Percentiles rank a stretch among this genome's conserved stretches.
phyloP scores from a whole-genome alignment of 2,329 filamentous ascomycete genomes.

The Myriosclerotinia scirpicola region DNA sequence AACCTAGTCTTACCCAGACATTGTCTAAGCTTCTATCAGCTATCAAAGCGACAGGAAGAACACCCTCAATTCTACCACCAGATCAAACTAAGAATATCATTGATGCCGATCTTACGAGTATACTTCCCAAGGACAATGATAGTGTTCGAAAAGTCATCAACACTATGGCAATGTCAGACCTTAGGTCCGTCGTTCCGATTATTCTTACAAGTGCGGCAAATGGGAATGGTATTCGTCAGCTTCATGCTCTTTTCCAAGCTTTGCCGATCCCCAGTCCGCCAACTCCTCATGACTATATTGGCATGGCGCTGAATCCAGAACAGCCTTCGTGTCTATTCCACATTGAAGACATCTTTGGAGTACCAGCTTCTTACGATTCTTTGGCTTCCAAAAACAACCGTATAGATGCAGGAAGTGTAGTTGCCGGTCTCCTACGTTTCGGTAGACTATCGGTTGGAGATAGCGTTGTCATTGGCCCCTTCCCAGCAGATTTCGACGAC shows the following conservation, averaged over 20 bases:
- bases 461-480: slow-evolving; percentile 76
- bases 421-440: slow-evolving; percentile 81
- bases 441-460: slow-evolving; percentile 78
- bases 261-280: slow-evolving; percentile 67
- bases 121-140: slow-evolving; percentile 56
- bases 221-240: slow-evolving; percentile 74
- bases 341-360: slow-evolving; percentile 84
- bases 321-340: slow-evolving; percentile 73
- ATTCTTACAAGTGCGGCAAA: slow-evolving; percentile 84
- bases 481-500: slow-evolving; percentile 57
- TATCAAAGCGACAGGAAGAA: slow-evolving; percentile 73
- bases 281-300: slow-evolving; percentile 55
- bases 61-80: slow-evolving; percentile 69
- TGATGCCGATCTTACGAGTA: slow-evolving; percentile 53
- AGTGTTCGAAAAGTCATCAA: slow-evolving; percentile 59
- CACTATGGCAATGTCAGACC: slow-evolving; percentile 46
- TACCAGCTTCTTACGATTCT: slow-evolving; percentile 62
- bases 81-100: slow-evolving; percentile 51
- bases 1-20: slow-evolving; percentile 65
- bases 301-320: slow-evolving; percentile 55
- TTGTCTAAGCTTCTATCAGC: slow-evolving; percentile 72
- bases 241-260: slow-evolving; percentile 77
- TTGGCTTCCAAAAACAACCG: slow-evolving; percentile 45
- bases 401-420: slow-evolving; percentile 63
- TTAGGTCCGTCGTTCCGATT: slow-evolving; percentile 68